Evolutionary conservation across 164 flowering plant species (phyloP), one percentile per base, ranked within the genome.

Genomic region (Vitis cinerea): DNA sequence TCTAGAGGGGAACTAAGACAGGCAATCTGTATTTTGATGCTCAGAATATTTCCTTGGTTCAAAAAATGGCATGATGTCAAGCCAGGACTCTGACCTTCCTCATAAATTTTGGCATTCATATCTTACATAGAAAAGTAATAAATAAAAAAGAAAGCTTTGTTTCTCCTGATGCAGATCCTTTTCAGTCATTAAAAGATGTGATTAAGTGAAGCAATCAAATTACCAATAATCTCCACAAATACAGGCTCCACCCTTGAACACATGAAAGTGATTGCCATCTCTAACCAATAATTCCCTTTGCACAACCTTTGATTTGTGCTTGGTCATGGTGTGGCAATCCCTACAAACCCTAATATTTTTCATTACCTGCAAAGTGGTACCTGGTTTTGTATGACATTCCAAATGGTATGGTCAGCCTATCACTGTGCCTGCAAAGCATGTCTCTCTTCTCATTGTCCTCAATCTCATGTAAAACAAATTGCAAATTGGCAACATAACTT

Each of bases 151-250:
- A 23, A 23, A 23, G 27, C 16, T 23, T 23, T 55, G 19, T 7
- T 55, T 55, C 19, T 16, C 8, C 59, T 19, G 16, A 4, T 55
- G 59, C 23, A 8, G 14, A 55, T 15, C 5, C 8, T 15, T 19
- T 55, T 55, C 19, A 8, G 23, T 55, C 59, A 55, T 55, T 16
- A 11, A 16, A 55, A 14, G 17, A 55, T 23, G 37, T 3, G 8
- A 62, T 2, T 15, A 62, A 37, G 15, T 37, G 27, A 23, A 23
- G 27, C 27, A 23, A 23, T 23, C 27, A 9, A 6, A 50, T 83
- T 73, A 84, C 87, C 87, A 80, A 15, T 59, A 74, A 76, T 84
- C 85, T 8, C 79, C 80, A 66, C 87, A 81, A 69, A 82, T 81
- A 54, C 87, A 83, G 48, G 66, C 17, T 29, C 85, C 87, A 63